phyloP scores from a whole-genome alignment of 106 monocot genomes.

The Dactylorhiza incarnata region DNA sequence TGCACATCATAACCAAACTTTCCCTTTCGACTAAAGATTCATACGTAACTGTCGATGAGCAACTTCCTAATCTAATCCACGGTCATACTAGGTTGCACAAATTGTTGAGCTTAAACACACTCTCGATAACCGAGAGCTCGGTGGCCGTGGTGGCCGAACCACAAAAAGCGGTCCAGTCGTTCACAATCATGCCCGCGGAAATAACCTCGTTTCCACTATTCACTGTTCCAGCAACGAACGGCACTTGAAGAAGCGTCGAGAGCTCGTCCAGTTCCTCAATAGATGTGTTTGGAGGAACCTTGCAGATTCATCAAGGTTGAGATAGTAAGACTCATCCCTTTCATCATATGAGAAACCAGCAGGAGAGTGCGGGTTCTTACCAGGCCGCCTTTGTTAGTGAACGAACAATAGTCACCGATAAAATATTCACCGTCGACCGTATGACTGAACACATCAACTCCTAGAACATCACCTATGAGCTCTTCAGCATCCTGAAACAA shows the following conservation, averaged over 20 bases:
- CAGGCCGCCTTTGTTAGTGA: constrained; percentile 89
- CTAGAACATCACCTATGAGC: constrained; percentile 85
- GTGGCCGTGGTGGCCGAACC: constrained; percentile 93
- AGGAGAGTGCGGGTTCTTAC: constrained; percentile 25
- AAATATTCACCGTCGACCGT: constrained; percentile 93
- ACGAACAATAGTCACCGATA: constrained; percentile 79
- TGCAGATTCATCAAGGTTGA: neutral
- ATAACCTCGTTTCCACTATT: constrained; percentile 94
- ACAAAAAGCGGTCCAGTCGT: constrained; percentile 95
- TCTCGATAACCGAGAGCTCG: constrained; percentile 94
- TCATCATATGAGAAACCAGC: neutral
- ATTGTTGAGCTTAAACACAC: constrained; percentile 81
- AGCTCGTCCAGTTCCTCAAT: constrained; percentile 91
- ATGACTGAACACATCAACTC: constrained; percentile 91
- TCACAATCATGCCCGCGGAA: constrained; percentile 80
- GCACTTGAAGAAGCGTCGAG: constrained; percentile 92
- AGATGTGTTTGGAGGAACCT: constrained; percentile 95
- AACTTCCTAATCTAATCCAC: constrained; percentile 95
- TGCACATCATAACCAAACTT: no score
- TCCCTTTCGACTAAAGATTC: neutral
- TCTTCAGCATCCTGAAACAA: constrained; percentile 79
- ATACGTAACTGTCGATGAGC: constrained; percentile 81
- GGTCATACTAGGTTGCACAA: constrained; percentile 70
- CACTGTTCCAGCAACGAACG: constrained; percentile 88
- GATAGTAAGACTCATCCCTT: neutral